A percentile compares a stretch with the other conserved stretches of the same genome.
Conservation (phyloP, 2,329 filamentous ascomycete genomes). For the Pseudopithomyces maydicus region DNA sequence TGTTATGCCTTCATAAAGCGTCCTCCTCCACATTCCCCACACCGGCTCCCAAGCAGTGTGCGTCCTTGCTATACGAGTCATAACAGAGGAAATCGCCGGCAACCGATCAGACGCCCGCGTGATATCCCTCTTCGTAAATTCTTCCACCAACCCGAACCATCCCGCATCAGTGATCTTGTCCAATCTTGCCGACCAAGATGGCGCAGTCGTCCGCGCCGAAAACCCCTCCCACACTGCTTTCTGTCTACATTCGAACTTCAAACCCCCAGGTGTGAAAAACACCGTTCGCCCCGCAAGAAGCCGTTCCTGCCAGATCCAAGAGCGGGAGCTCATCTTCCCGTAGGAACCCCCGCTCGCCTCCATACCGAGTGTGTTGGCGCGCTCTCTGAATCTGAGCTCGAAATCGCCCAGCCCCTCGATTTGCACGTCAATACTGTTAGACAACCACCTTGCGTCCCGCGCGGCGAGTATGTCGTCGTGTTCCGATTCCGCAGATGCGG, state of each 20-base stretch:
- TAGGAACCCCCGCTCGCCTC: neutral
- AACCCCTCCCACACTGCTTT: neutral
- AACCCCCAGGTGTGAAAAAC: neutral
- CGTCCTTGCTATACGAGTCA: neutral
- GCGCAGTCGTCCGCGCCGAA: neutral
- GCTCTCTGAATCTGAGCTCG: neutral
- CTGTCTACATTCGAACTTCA: neutral
- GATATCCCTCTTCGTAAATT: neutral
- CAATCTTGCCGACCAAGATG: neutral
- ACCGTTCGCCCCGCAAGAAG: constrained; percentile 5
- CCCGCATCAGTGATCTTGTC: neutral
- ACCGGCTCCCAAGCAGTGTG: neutral
- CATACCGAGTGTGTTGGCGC: neutral
- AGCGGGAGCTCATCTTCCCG: neutral
- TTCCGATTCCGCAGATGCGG: neutral
- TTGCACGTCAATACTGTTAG: neutral
- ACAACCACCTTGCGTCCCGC: neutral
- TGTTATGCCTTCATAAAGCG: neutral
- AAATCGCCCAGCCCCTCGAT: neutral
- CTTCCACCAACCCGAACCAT: neutral
- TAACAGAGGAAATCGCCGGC: neutral
- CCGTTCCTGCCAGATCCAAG: constrained; percentile 12
- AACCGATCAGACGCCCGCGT: neutral
- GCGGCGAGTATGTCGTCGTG: neutral
- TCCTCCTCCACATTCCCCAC: neutral